Conservation (phyloP, 495 filamentous ascomycete genomes). For the Aspergillus campestris region DNA sequence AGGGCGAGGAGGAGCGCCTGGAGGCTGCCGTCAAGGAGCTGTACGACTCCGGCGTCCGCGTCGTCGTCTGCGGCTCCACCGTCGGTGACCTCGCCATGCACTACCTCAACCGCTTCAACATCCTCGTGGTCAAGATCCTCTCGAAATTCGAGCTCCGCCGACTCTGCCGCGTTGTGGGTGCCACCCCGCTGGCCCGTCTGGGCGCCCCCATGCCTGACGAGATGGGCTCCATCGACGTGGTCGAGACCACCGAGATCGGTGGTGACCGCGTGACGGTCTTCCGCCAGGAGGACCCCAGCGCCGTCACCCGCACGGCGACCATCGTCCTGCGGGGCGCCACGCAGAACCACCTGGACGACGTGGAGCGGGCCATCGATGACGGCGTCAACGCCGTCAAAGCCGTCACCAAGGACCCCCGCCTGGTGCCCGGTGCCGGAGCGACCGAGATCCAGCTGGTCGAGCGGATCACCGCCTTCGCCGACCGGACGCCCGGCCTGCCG, state of each 20-base stretch:
- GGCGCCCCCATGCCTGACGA: slow-evolving; percentile 99
- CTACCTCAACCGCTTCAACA: slow-evolving; percentile 94
- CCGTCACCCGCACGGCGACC: slow-evolving; percentile 85
- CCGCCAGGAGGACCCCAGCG: slow-evolving; percentile 88
- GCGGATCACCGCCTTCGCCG: slow-evolving; percentile 77
- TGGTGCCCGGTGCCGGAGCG: slow-evolving; percentile 92
- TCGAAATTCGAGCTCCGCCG: slow-evolving; percentile 96
- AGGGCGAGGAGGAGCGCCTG: slow-evolving; percentile 89
- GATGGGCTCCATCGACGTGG: slow-evolving; percentile 91
- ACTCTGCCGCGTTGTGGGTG: slow-evolving; percentile 92
- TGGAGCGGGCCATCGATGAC: slow-evolving; percentile 96
- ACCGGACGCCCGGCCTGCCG: slow-evolving; percentile 82
- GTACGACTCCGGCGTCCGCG: slow-evolving; percentile 84
- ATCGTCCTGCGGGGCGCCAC: slow-evolving; percentile 94
- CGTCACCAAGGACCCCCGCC: slow-evolving; percentile 82
- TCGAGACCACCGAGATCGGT: slow-evolving; percentile 97
- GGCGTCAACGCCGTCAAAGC: slow-evolving; percentile 99
- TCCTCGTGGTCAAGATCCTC: slow-evolving; percentile 93
- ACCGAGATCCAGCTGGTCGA: slow-evolving; percentile 94
- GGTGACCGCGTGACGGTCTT: slow-evolving; percentile 98
- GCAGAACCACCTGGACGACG: slow-evolving; percentile 94
- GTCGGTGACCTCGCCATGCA: slow-evolving; percentile 94
- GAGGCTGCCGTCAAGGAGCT: slow-evolving; percentile 90
- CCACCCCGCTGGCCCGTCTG: slow-evolving; percentile 87
- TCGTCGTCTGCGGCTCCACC: slow-evolving; percentile 82